These are phyloP conservation scores for Yamadazyma aaseri DNA, from an alignment of 1,139 yeast genomes.

Conservation along the genomic window DNA sequence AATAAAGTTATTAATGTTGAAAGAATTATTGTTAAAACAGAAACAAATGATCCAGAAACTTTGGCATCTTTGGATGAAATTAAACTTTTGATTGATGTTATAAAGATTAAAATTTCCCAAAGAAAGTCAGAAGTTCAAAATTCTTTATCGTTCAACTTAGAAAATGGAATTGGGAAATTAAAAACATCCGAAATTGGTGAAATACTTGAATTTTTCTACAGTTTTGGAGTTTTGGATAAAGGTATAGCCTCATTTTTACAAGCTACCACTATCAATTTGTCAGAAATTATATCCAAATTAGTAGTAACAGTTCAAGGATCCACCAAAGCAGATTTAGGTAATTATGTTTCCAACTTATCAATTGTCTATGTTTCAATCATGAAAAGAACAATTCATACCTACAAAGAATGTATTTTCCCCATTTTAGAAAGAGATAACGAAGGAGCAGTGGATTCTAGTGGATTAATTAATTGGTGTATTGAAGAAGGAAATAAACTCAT, in stretches of 20 bases:
- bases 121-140: conserved; percentile 40
- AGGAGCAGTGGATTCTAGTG: conserved; percentile 39
- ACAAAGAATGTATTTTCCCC: conserved; percentile 34
- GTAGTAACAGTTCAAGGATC: conserved; percentile 46
- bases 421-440: conserved; percentile 29
- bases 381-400: conserved; percentile 35
- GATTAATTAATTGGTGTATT: conserved; percentile 63
- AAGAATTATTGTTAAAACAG: conserved; percentile 12
- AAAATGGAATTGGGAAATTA: conserved; percentile 32
- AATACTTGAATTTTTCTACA: conserved; percentile 36
- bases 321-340: conserved; percentile 45
- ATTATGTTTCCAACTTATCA: conserved; percentile 43
- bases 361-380: conserved; percentile 41
- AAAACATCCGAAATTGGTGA: conserved; percentile 32
- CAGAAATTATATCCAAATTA: conserved; percentile 34
- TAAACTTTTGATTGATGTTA: conserved; percentile 40
- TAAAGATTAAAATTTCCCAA: conserved; percentile 37
- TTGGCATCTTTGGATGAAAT: conserved; percentile 30
- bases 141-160: conserved; percentile 38
- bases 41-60: conserved; percentile 14
- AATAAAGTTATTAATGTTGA: conserved; percentile 29
- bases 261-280: conserved; percentile 35
- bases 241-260: conserved; percentile 39
- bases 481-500: conserved; percentile 64
- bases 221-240: conserved; percentile 37